These are phyloP conservation scores for Cadophora sp. DNA, from an alignment of 2,329 filamentous ascomycete species.

Conservation along the genomic window DNA sequence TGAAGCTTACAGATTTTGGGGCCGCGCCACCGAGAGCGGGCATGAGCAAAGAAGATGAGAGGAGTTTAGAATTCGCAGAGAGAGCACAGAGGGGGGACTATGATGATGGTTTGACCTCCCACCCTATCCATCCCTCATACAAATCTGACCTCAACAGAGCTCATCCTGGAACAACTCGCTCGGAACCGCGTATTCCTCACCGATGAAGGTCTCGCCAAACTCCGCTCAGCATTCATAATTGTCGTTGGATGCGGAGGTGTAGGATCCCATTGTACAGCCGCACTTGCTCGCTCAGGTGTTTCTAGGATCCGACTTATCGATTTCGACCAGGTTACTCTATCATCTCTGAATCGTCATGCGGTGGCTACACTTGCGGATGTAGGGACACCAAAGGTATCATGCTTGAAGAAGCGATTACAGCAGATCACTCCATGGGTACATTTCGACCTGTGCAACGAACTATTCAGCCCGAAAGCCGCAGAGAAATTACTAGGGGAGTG, in stretches of 20 bases:
- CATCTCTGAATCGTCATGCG: constrained; percentile 93
- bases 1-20: constrained; percentile 59
- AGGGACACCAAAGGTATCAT: constrained; percentile 89
- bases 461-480: constrained; percentile 76
- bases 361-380: constrained; percentile 94
- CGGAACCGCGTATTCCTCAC: constrained; percentile 91
- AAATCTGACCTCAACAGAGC: constrained; percentile 57
- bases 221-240: constrained; percentile 83
- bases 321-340: constrained; percentile 96
- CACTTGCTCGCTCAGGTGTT: constrained; percentile 88
- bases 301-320: constrained; percentile 89
- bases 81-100: constrained; percentile 69
- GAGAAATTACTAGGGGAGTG: constrained; percentile 71
- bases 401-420: constrained; percentile 78
- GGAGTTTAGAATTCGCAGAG: constrained; percentile 63
- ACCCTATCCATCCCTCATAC: neutral
- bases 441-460: constrained; percentile 85
- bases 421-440: constrained; percentile 91
- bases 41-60: constrained; percentile 65
- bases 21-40: constrained; percentile 41
- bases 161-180: constrained; percentile 93
- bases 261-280: constrained; percentile 87
- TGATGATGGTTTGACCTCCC: constrained; percentile 55
- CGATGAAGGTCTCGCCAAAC: constrained; percentile 77
- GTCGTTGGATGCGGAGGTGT: constrained; percentile 95